Conservation (phyloP, 75 land plant genomes). For the Sequoiadendron giganteum region DNA sequence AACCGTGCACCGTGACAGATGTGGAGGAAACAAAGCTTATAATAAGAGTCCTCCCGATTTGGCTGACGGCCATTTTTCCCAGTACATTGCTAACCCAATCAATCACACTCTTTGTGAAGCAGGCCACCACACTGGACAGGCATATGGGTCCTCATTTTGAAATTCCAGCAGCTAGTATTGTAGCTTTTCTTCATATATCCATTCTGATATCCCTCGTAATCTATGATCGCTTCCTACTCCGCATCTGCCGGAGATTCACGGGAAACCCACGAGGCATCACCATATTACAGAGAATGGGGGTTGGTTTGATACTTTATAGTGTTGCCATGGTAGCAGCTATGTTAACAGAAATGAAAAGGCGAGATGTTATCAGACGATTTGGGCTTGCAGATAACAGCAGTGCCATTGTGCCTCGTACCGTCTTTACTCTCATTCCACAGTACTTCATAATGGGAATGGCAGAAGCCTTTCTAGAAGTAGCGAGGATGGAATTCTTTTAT, state of each 20-base stretch:
- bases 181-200: conserved; percentile 33
- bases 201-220: conserved; percentile 35
- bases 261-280: not conserved
- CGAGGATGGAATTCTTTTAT: conserved; percentile 26
- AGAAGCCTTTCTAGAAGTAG: conserved; percentile 44
- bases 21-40: conserved; percentile 74
- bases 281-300: not conserved
- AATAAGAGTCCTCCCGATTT: conserved; percentile 49
- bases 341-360: conserved; percentile 18
- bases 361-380: not conserved
- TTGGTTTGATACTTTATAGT: not conserved
- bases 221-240: conserved; percentile 35
- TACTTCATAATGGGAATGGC: conserved; percentile 31
- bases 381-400: not conserved
- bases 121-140: conserved; percentile 56
- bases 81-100: conserved; percentile 44
- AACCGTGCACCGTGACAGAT: conserved; percentile 54
- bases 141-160: conserved; percentile 32
- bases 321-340: not conserved
- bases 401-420: conserved; percentile 23
- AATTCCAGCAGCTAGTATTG: conserved; percentile 55
- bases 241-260: not conserved
- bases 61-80: conserved; percentile 36
- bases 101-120: conserved; percentile 62
- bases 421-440: conserved; percentile 43